Conservation (phyloP, 371 early-diverging fungal genomes). For the Mortierella sp. region DNA sequence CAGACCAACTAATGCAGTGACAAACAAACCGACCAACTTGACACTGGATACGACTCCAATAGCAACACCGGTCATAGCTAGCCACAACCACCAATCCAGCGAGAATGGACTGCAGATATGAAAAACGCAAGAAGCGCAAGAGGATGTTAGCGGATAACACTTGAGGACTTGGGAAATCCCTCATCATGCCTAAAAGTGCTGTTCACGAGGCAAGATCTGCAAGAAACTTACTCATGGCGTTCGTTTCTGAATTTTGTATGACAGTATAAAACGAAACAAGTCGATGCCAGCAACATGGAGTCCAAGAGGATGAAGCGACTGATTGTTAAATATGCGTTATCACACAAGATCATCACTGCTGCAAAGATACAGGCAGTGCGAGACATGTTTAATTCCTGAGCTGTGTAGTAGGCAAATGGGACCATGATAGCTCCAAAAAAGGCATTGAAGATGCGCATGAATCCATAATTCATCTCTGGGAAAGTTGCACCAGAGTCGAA, state of each 20-base stretch:
- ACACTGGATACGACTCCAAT: conserved; percentile 95
- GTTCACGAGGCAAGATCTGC: neutral
- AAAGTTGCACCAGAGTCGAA: conserved; percentile 93
- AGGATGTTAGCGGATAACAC: neutral
- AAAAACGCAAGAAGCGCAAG: neutral
- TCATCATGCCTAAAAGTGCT: neutral
- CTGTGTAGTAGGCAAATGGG: conserved; percentile 94
- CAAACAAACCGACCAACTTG: conserved; percentile 99
- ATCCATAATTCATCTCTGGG: conserved; percentile 91
- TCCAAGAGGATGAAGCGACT: conserved; percentile 98
- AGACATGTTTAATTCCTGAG: conserved; percentile 81
- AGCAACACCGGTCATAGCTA: conserved; percentile 90
- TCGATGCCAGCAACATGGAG: conserved; percentile 97
- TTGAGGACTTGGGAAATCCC: too few species aligned
- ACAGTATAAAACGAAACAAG: conserved; percentile 86
- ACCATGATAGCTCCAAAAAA: conserved; percentile 95
- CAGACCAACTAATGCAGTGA: conserved; percentile 94
- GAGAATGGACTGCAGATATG: conserved; percentile 77
- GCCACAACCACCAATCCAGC: conserved; percentile 89
- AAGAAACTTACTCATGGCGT: conserved; percentile 68
- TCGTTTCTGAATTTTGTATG: conserved; percentile 83
- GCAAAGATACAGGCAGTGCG: conserved; percentile 76
- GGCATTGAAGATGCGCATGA: conserved; percentile 95
- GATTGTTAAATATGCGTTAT: conserved; percentile 90
- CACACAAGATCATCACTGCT: conserved; percentile 85